Percentiles rank a stretch among this genome's conserved stretches.
These are phyloP conservation scores for Solanum chaucha DNA, from an alignment of 257 asterid species.

Conservation along the genomic window DNA sequence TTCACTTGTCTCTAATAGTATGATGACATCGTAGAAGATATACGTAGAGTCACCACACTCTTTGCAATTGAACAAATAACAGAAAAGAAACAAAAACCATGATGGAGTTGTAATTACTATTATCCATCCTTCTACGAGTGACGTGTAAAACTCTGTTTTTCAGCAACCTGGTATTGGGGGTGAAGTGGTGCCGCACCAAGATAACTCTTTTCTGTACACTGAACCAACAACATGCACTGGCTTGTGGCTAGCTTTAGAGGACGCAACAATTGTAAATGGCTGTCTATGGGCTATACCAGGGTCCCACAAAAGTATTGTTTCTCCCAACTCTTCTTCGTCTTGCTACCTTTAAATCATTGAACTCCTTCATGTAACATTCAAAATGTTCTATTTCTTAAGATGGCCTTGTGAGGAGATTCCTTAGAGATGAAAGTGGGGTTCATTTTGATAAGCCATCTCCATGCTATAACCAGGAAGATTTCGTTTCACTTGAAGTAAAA, in stretches of 20 bases:
- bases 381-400: slow-evolving; percentile 14
- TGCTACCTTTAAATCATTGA: not conserved
- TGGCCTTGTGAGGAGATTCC: slow-evolving; percentile 87
- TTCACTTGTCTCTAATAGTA: not conserved
- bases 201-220: slow-evolving; percentile 71
- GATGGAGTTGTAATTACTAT: not conserved
- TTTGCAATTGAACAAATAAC: not conserved
- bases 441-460: slow-evolving; percentile 86
- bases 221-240: slow-evolving; percentile 83
- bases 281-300: slow-evolving; percentile 96
- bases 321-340: not conserved
- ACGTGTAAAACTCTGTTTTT: slow-evolving; percentile 10
- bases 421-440: slow-evolving; percentile 73
- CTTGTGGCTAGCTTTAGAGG: slow-evolving; percentile 87
- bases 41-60: not conserved
- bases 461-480: slow-evolving; percentile 52
- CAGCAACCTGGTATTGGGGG: slow-evolving; percentile 94
- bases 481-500: slow-evolving; percentile 65
- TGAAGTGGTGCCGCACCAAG: slow-evolving; percentile 87
- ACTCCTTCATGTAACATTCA: not conserved
- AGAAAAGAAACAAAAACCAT: not conserved
- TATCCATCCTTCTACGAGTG: not conserved
- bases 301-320: slow-evolving; percentile 56
- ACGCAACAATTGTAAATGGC: slow-evolving; percentile 68
- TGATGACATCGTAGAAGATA: not conserved